Percentiles rank a stretch among this genome's conserved stretches.
phyloP scores from a whole-genome alignment of 441 rosid genomes.

The Viola pubescens region DNA sequence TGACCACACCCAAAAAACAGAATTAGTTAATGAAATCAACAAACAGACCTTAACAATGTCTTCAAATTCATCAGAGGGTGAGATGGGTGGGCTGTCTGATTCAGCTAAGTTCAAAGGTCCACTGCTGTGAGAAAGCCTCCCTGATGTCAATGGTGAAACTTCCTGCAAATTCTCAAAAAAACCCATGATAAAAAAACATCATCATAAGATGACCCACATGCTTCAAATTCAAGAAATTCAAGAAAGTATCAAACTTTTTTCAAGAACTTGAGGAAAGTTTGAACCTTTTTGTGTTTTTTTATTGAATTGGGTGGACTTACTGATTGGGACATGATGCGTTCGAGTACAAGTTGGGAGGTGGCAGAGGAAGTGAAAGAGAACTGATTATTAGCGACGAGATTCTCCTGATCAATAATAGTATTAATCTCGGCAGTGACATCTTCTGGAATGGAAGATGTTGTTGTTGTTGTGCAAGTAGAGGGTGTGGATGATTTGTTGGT shows the following conservation, averaged over 20 bases:
- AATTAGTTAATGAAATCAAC: neutral
- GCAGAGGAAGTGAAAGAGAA: constrained; percentile 67
- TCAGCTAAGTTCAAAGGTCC: constrained; percentile 69
- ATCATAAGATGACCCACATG: neutral
- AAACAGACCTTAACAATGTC: constrained; percentile 68
- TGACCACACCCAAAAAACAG: no score
- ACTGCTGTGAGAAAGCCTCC: constrained; percentile 89
- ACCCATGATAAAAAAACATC: neutral
- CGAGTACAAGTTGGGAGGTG: constrained; percentile 87
- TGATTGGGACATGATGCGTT: constrained; percentile 89
- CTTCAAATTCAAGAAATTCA: neutral
- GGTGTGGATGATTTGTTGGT: constrained; percentile 24
- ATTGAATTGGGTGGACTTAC: constrained; percentile 25
- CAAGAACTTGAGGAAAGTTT: no score
- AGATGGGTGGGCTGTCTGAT: constrained; percentile 71
- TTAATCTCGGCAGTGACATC: constrained; percentile 35
- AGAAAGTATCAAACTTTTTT: neutral
- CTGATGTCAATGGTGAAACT: constrained; percentile 82
- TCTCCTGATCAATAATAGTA: constrained; percentile 17
- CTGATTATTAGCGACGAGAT: constrained; percentile 21
- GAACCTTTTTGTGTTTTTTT: no score
- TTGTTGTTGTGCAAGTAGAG: constrained; percentile 37
- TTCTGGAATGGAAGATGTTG: constrained; percentile 48
- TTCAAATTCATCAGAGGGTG: constrained; percentile 76
- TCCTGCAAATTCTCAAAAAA: constrained; percentile 35